These are phyloP conservation scores for Lathyrus aphaca DNA, from an alignment of 306 rosid genomes.

Conservation along the genomic window DNA sequence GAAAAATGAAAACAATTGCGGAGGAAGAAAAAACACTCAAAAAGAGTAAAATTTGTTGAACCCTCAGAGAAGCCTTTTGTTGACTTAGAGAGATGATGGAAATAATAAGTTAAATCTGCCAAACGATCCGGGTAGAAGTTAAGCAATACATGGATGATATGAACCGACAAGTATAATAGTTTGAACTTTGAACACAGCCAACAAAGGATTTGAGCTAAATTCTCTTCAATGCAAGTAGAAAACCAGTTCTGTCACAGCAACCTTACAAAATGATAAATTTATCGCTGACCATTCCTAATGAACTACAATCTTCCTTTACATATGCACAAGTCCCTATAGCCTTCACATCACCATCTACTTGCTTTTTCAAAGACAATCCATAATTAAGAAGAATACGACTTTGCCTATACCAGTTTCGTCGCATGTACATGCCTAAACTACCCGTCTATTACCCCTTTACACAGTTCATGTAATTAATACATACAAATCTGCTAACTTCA, in stretches of 20 bases:
- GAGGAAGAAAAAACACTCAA: not conserved
- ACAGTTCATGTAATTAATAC: not conserved
- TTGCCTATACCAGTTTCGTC: not conserved
- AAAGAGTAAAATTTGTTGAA: slow-evolving; percentile 1
- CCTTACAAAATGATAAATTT: no score
- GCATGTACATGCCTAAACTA: not conserved
- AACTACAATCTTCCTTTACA: not conserved
- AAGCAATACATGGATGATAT: slow-evolving; percentile 8
- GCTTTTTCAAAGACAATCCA: not conserved
- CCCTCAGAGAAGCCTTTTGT: no score
- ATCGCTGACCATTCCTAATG: no score
- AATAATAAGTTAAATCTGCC: no score
- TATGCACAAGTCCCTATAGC: not conserved
- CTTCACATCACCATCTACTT: slow-evolving; percentile 1
- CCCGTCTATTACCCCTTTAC: slow-evolving; percentile 18
- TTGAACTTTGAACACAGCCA: no score
- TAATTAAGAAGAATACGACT: slow-evolving; percentile 13
- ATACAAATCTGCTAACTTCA: not conserved
- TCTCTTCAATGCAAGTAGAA: no score
- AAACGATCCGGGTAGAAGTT: not conserved
- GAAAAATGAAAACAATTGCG: slow-evolving; percentile 32
- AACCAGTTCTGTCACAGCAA: no score
- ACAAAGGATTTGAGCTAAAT: no score
- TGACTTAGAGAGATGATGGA: no score
- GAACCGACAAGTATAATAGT: not conserved